Conservation (phyloP, 768 basidiomycete genomes). For the Suillus subluteus region DNA sequence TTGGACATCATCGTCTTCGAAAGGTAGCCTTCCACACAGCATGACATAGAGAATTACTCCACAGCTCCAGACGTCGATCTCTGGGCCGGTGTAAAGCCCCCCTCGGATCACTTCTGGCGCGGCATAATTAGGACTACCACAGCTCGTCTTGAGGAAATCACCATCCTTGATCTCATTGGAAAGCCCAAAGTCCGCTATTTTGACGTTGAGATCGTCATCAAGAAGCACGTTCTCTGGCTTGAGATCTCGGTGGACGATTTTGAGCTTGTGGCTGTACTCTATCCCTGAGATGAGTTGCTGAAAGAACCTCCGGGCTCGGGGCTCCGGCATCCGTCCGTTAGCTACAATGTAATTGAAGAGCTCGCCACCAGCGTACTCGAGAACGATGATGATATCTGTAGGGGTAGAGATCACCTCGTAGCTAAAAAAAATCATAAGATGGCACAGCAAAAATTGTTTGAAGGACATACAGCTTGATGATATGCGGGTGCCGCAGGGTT, state of each 20-base stretch:
- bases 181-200: conserved; percentile 99
- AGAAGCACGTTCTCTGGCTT: conserved; percentile 96
- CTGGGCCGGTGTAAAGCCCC: conserved; percentile 93
- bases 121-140: conserved; percentile 98
- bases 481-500: conserved; percentile 91
- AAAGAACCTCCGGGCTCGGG: conserved; percentile 90
- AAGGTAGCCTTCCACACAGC: conserved; percentile 92
- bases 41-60: conserved; percentile 99
- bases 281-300: conserved; percentile 98
- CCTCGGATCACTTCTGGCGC: conserved; percentile 98
- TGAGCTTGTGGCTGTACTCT: conserved; percentile 94
- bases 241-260: conserved; percentile 97
- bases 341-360: conserved; percentile 97
- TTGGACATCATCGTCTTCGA: conserved; percentile 97
- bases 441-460: background rate
- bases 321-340: conserved; percentile 90
- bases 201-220: conserved; percentile 86
- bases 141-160: conserved; percentile 95
- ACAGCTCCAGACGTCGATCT: conserved; percentile 98
- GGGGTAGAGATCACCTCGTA: conserved; percentile 92
- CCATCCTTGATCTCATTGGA: conserved; percentile 97
- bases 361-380: conserved; percentile 95
- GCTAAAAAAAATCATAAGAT: conserved; percentile 37
- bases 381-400: conserved; percentile 96
- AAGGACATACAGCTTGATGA: conserved; percentile 86